Base-by-base conservation (phyloP, 495 filamentous ascomycete genomes). In the Penicillium odoratum region DNA sequence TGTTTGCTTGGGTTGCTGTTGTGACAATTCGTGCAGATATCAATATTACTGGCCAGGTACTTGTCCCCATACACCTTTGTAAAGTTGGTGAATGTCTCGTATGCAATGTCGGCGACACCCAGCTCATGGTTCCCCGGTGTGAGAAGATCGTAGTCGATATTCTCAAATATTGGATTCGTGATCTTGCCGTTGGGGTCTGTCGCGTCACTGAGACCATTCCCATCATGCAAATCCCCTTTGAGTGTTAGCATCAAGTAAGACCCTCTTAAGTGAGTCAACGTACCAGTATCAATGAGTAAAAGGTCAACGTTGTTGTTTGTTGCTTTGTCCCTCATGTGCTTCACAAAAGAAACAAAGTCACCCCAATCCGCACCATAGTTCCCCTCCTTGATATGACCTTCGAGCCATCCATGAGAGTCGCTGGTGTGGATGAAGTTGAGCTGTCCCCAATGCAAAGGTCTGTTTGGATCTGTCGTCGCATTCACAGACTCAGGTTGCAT, bases 361-460 rank as follows among this genome's bases (percentile, higher is more conserved):
- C 74, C 74, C 74, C 74, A 77, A 57, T 76, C 75, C 4, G 69
- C 71, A 7, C 72, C 71, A 56, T 73, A 76, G 51, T 76, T 77
- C 55, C 68, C 65, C 58, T 77, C 68, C 55, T 77, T 76, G 52
- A 75, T 62, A 61, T 77, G 75, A 10, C 74, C 77, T 64, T 78
- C 76, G 3, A 75, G 66, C 77, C 76, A 78, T 13, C 77, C 77
- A 62, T 80, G 77, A 9, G 69, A 74, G 54, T 78, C 77, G 2
- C 74, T 78, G 2, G 74, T 80, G 45, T 78, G 77, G 15, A 78
- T 59, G 48, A 78, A 74, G 51, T 80, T 80, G 48, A 80, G 56
- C 55, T 78, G 68, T 21, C 77, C 76, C 74, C 77, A 80, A 63
- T 71, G 69, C 4, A 79, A 58, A 30, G 70, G 74, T 5, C 59